phyloP scores from a whole-genome alignment of 2,329 filamentous ascomycete species.

The Aspergillus pseudotamarii region DNA sequence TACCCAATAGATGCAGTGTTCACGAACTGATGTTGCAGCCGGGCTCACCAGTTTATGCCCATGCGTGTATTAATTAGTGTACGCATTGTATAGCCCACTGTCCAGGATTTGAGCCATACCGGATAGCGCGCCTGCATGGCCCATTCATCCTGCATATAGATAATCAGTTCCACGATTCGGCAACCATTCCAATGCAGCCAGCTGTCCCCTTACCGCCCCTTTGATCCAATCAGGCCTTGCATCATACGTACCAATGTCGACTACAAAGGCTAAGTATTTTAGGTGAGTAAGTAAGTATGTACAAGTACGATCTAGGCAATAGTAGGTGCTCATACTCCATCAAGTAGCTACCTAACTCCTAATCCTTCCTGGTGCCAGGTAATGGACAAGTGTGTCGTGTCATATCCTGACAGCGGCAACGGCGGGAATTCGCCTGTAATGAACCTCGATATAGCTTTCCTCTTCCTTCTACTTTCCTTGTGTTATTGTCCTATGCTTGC shows the following conservation, averaged over 20 bases:
- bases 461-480: background rate
- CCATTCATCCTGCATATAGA: conserved; percentile 5
- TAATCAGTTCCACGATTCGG: background rate
- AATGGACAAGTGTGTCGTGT: background rate
- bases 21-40: background rate
- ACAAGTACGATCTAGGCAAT: conserved; percentile 2
- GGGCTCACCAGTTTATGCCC: background rate
- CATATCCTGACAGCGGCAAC: background rate
- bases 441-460: background rate
- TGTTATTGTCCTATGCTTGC: background rate
- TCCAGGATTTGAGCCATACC: background rate
- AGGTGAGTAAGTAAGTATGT: background rate
- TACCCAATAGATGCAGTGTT: background rate
- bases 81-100: background rate
- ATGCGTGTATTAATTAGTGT: background rate
- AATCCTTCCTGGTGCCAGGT: conserved; percentile 1
- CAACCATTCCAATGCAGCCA: conserved; percentile 14
- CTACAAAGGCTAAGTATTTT: background rate
- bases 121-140: background rate
- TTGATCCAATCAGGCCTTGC: conserved; percentile 9
- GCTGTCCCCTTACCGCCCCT: conserved; percentile 18
- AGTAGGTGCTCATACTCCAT: background rate
- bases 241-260: conserved; percentile 10
- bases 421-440: background rate
- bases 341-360: conserved; percentile 5